phyloP scores from a whole-genome alignment of 2,329 filamentous ascomycete species.

The Teratosphaeria destructans region DNA sequence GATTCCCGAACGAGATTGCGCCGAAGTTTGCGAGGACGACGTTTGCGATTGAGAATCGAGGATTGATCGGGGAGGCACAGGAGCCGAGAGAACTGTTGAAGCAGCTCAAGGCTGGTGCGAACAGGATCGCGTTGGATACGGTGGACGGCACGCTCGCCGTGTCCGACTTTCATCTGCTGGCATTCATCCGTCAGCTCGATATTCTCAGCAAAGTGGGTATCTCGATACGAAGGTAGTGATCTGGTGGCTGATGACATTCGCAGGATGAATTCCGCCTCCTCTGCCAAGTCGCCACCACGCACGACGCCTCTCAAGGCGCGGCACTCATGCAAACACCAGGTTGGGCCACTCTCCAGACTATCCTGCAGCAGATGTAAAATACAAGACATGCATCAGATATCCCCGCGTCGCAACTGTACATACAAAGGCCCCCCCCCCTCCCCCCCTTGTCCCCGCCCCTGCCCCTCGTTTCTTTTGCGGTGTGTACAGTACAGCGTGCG shows the following conservation, averaged over 20 bases:
- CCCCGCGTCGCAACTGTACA: background rate
- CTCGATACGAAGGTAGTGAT: background rate
- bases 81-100: slow-evolving; percentile 59
- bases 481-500: background rate
- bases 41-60: slow-evolving; percentile 88
- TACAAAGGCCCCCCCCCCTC: background rate
- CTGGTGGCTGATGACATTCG: background rate
- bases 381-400: background rate
- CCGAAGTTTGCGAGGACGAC: slow-evolving; percentile 64
- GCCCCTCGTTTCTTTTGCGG: background rate
- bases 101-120: slow-evolving; percentile 53
- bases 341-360: slow-evolving; percentile 90
- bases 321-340: slow-evolving; percentile 78
- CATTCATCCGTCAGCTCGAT: slow-evolving; percentile 69
- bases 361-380: slow-evolving; percentile 46
- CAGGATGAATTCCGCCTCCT: slow-evolving; percentile 85
- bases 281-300: slow-evolving; percentile 70
- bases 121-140: slow-evolving; percentile 42
- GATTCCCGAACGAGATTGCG: slow-evolving; percentile 59
- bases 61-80: slow-evolving; percentile 75
- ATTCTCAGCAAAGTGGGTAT: slow-evolving; percentile 68
- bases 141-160: slow-evolving; percentile 56
- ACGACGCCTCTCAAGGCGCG: slow-evolving; percentile 70
- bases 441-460: background rate
- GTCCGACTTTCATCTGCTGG: slow-evolving; percentile 91